These are phyloP conservation scores for Fusarium nelsonii DNA, from an alignment of 2,329 filamentous ascomycete genomes.

Conservation along the genomic window DNA sequence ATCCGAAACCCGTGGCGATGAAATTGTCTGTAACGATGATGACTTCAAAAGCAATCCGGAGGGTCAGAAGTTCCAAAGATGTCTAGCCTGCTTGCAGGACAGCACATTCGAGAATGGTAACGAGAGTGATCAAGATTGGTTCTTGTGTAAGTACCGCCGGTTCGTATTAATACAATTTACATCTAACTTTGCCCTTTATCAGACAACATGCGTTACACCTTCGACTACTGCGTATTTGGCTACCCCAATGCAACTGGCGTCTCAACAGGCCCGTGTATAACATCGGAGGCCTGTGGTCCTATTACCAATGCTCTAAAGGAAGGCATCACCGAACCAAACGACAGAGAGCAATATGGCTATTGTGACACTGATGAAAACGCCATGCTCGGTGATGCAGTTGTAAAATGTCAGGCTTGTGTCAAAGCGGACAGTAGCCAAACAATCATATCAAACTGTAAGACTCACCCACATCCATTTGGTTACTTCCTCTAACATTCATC, in stretches of 20 bases:
- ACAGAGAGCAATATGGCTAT: constrained; percentile 59
- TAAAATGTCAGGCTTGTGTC: constrained; percentile 62
- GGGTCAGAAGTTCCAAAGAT: constrained; percentile 63
- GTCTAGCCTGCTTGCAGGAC: constrained; percentile 65
- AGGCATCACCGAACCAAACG: constrained; percentile 54
- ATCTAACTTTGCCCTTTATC: background rate
- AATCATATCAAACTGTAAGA: constrained; percentile 64
- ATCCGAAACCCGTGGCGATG: constrained; percentile 58
- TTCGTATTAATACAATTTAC: no score
- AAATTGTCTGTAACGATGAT: constrained; percentile 63
- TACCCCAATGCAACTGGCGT: constrained; percentile 62
- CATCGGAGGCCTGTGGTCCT: constrained; percentile 63
- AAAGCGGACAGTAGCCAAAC: constrained; percentile 56
- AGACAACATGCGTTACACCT: constrained; percentile 68
- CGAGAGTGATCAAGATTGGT: constrained; percentile 68
- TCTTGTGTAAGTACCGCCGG: constrained; percentile 61
- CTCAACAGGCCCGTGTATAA: constrained; percentile 63
- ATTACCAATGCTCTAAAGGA: constrained; percentile 57
- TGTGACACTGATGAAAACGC: constrained; percentile 58
- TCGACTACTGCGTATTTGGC: constrained; percentile 66
- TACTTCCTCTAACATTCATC: constrained; percentile 6
- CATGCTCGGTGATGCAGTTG: constrained; percentile 51
- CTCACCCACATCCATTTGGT: no score
- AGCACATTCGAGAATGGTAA: constrained; percentile 61
- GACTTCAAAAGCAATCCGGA: constrained; percentile 54